Conservation (phyloP, 75 land plant genomes). For the Sequoia sempervirens region DNA sequence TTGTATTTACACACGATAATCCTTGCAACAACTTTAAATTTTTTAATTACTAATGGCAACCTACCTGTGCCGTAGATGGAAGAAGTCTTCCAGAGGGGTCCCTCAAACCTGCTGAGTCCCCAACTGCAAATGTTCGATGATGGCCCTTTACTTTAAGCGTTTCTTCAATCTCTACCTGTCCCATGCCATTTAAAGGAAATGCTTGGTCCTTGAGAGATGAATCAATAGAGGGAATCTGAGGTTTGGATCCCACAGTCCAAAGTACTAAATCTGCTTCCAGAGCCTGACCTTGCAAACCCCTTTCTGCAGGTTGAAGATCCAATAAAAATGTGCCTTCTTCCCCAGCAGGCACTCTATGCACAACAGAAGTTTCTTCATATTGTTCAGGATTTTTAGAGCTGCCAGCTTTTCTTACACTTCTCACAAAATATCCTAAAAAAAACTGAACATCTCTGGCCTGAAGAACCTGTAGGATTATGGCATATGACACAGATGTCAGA, state of each 20-base stretch:
- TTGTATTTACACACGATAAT: neutral
- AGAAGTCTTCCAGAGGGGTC: slow-evolving; percentile 75
- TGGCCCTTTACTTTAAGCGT: slow-evolving; percentile 89
- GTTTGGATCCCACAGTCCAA: slow-evolving; percentile 91
- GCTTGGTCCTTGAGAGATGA: slow-evolving; percentile 14
- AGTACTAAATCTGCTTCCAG: slow-evolving; percentile 82
- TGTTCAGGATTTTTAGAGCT: slow-evolving; percentile 7
- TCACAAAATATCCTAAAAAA: slow-evolving; percentile 73
- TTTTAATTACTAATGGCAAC: neutral
- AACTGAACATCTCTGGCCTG: slow-evolving; percentile 68
- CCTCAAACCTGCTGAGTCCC: slow-evolving; percentile 82
- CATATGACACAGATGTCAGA: neutral
- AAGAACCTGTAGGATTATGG: slow-evolving; percentile 56
- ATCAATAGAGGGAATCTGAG: slow-evolving; percentile 54
- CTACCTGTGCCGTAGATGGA: slow-evolving; percentile 91
- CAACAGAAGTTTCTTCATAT: neutral
- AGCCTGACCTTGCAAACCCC: slow-evolving; percentile 35
- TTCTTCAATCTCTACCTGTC: slow-evolving; percentile 91
- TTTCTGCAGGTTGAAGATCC: slow-evolving; percentile 70
- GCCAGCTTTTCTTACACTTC: slow-evolving; percentile 38
- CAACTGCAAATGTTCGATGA: slow-evolving; percentile 90
- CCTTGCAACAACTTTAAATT: neutral
- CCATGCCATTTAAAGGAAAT: slow-evolving; percentile 78
- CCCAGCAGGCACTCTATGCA: neutral
- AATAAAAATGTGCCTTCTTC: slow-evolving; percentile 22